Conservation (phyloP, 1,139 yeast genomes). For the Yamadazyma friedrichii region DNA sequence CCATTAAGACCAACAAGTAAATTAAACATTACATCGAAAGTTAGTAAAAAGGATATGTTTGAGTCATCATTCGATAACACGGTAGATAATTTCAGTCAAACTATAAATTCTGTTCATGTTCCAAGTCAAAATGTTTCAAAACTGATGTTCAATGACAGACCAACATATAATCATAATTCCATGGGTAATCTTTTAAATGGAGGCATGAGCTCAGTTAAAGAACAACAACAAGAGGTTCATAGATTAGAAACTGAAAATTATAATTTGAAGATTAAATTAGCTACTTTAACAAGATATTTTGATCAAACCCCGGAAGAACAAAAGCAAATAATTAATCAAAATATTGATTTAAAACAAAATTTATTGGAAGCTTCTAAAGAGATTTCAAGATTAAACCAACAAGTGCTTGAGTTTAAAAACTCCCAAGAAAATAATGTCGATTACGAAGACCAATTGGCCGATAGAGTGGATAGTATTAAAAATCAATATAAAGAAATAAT, state of each 20-base stretch:
- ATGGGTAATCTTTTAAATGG: slow-evolving; percentile 3
- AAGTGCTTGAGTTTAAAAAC: slow-evolving; percentile 4
- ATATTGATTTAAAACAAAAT: slow-evolving; percentile 41
- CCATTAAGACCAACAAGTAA: slow-evolving; percentile 12
- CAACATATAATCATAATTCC: background rate
- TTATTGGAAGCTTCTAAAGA: slow-evolving; percentile 19
- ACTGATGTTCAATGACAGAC: background rate
- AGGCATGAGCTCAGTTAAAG: slow-evolving; percentile 35
- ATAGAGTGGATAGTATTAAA: slow-evolving; percentile 7
- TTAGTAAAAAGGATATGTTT: slow-evolving; percentile 11
- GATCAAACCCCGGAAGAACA: slow-evolving; percentile 46
- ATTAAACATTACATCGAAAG: slow-evolving; percentile 10
- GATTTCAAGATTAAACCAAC: slow-evolving; percentile 6
- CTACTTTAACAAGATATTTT: slow-evolving; percentile 50
- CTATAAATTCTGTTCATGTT: slow-evolving; percentile 8
- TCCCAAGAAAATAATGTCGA: slow-evolving; percentile 1
- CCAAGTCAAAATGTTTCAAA: background rate
- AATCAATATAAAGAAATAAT: slow-evolving; percentile 4
- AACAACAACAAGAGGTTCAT: slow-evolving; percentile 52
- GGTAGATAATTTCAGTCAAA: slow-evolving; percentile 19
- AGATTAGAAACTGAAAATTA: slow-evolving; percentile 60
- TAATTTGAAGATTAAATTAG: slow-evolving; percentile 57
- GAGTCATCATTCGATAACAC: slow-evolving; percentile 38
- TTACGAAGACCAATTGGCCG: slow-evolving; percentile 4
- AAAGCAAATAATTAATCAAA: slow-evolving; percentile 35